Evolutionary conservation across 75 land plant species (phyloP), one percentile per base, ranked within the genome.

Genomic region (Picea glauca): DNA sequence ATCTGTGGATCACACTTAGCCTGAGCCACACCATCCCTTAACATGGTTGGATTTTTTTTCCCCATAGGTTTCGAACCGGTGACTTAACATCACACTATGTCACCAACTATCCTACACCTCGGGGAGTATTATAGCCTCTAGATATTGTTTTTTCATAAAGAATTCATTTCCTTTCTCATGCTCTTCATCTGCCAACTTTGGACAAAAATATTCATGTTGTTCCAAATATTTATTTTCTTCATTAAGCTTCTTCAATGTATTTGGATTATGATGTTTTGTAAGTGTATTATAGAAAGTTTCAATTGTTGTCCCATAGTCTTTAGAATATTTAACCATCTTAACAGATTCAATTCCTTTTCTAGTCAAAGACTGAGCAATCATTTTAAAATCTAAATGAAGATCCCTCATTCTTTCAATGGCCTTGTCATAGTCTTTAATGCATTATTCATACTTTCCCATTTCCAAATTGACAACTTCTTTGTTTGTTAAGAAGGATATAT

Each of bases 151-250:
- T 82, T 91, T 78, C 88, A 94, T 97, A 80, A 97, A 97, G 62
- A 17, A 92, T 50, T 97, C 93, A 84, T 97, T 97, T 5, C 99
- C 99, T 87, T 92, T 94, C 76, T 96, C 99, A 23, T 97, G 89
- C 84, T 96, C 99, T 68, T 89, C 90, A 81, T 93, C 99, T 73
- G 96, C 99, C 17, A 94, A 43, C 54, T 88, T 84, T 20, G 99
- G 99, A 78, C 94, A 93, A 84, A 76, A 96, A 62, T 89, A 92
- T 72, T 96, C 99, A 64, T 93, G 91, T 66, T 96, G 96, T 78
- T 96, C 99, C 40, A 96, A 73, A 1, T 96, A 94, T 79, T 92
- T 96, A 88, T 96, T 96, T 3, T 97, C 99, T 32, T 96, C 99
- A 88, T 96, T 96, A 0, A 94, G 89, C 77, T 89, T 93, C 77